Evolutionary conservation across 805 yeast genomes (phyloP), one percentile per base, ranked within the genome.

Genomic region (Debaryomyces hansenii): DNA sequence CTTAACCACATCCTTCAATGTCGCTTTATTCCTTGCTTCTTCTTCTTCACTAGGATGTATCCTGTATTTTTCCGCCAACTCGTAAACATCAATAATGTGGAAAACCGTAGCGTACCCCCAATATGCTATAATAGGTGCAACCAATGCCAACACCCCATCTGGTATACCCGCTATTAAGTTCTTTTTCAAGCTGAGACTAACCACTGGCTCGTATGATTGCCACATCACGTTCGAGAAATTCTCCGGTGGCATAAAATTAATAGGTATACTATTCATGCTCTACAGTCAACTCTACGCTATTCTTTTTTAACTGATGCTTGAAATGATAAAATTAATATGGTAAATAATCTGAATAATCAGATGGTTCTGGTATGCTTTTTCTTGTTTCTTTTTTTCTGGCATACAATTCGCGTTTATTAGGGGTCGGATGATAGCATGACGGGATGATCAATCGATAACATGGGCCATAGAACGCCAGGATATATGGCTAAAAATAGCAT

Each of bases 1-100:
- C 49, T 79, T 71, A 14, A 94, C 57, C 9, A 94, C 98, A 39
- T 85, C 87, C 4, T 58, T 42, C 45, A 83, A 67, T 0, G 87
- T 60, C 5, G 89, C 97, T 60, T 82, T 87, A 65, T 94, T 94
- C 54, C 94, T 79, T 42, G 78, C 62, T 28, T 74, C 57, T 46
- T 90, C 89, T 63, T 92, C 98, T 56, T 86, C 95, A 33, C 91
- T 83, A 16, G 98, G 91, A 64, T 94, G 99, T 43, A 94, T 90
- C 54, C 98, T 77, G 69, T 88, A 90, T 61, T 78, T 72, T 58
- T 88, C 96, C 37, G 91, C 89, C 52, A 90, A 70, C 60, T 88
- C 80, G 54, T 77, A 80, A 37, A 77, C 77, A 64, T 94, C 98
- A 42, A 91, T 69, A 7, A 85, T 49, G 60, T 85, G 90, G 77